Evolutionary conservation across 1,284 basidiomycete genomes (phyloP).

Genomic region (Pholiota adiposa): DNA sequence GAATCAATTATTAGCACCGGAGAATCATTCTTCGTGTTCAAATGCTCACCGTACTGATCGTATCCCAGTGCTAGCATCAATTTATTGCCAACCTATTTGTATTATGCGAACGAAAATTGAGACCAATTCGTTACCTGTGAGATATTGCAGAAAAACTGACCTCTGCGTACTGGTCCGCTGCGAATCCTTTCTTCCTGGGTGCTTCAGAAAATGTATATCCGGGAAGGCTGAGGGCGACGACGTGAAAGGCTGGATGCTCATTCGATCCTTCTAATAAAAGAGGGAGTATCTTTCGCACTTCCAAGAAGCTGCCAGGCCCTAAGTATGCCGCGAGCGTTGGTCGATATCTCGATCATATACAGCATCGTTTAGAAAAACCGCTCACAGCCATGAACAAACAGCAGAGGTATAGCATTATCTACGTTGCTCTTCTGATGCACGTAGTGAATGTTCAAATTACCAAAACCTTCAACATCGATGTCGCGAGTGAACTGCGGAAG

Average conservation of each 20-base stretch:
- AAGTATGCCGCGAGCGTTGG: too few species aligned
- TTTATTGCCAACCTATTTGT: slow-evolving; percentile 53
- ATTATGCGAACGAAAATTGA: too few species aligned
- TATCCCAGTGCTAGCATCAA: slow-evolving; percentile 59
- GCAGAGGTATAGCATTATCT: slow-evolving; percentile 48
- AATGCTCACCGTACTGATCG: slow-evolving; percentile 48
- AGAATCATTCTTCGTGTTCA: neutral
- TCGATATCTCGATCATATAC: too few species aligned
- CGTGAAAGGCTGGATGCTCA: slow-evolving; percentile 58
- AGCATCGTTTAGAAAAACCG: too few species aligned
- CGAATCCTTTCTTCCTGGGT: slow-evolving; percentile 36
- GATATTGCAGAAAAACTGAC: neutral
- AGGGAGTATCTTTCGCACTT: slow-evolving; percentile 59
- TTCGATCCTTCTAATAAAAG: slow-evolving; percentile 44
- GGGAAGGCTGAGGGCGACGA: too few species aligned
- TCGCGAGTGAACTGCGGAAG: slow-evolving; percentile 54
- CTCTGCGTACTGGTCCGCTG: slow-evolving; percentile 8
- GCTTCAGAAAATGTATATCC: neutral
- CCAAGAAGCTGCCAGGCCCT: slow-evolving; percentile 69
- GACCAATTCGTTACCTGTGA: too few species aligned
- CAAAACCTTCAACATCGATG: slow-evolving; percentile 47
- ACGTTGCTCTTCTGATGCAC: slow-evolving; percentile 50
- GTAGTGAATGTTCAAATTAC: slow-evolving; percentile 52
- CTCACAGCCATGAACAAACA: slow-evolving; percentile 52
- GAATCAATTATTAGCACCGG: neutral